Evolutionary conservation across 2,329 filamentous ascomycete species (phyloP), one percentile per base, ranked within the genome.

Genomic region (Zymoseptoria crescenta): DNA sequence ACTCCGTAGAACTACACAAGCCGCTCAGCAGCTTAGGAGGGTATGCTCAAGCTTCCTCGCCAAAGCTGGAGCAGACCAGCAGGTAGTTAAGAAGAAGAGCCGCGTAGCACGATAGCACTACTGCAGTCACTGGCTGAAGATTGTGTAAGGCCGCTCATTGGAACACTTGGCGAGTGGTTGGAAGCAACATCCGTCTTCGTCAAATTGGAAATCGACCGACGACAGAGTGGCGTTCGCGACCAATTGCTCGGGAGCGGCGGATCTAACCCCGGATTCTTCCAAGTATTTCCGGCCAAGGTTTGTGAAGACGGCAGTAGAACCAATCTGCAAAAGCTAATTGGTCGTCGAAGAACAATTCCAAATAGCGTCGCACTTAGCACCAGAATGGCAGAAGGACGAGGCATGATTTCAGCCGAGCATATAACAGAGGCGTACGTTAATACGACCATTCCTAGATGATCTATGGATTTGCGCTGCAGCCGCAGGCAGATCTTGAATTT

Each of bases 21-120:
- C 54, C 54, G 54, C 49, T 48, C 48, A 49, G 35, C 35, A 55
- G 53, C 53, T 16, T 55, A 55, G 29, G 53, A 55, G 21, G 24
- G 19, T 29, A 41, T 16, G 35, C 35, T 41, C 10, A 41, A 41
- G 16, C 35, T 13, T 9, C 35, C 16, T 41, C 16, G 35, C 35
- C 35, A 41, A 41, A 41, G 35, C 35, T 41, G 35, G 21, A 24
- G 30, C 30, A 49, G 49, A 28, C 35, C 30, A n/a, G n/a, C 45
- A 27, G 41, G 54, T 49, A 49, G 28, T 56, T 21, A 45, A 41
- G 16, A 20, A 19, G 13, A 13, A 21, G 54, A 49, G 28, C 54
- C 54, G 54, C 28, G 41, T 56, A 56, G 20, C 54, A 56, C 21
- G 35, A 9, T 16, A 19, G 8, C 24, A 54, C 27, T 54, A 4